Evolutionary conservation across 306 rosid genomes (phyloP).

Genomic region (Dalbergia cultrata): DNA sequence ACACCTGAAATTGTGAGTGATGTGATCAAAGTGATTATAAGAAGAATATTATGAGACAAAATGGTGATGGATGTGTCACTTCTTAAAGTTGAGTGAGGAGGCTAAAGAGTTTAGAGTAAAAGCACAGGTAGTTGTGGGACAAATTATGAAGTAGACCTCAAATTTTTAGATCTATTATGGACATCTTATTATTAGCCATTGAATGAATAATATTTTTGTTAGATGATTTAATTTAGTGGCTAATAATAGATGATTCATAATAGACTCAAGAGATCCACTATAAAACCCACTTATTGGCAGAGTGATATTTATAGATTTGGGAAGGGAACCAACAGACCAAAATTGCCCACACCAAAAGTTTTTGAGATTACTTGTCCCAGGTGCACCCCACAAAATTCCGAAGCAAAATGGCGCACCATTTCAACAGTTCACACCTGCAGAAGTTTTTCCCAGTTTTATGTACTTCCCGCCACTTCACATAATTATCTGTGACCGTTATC

Average conservation of each 20-base stretch:
- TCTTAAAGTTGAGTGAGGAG: constrained; percentile 23
- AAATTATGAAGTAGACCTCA: no score
- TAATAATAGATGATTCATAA: no score
- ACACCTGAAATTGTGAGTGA: constrained; percentile 26
- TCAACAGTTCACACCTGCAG: constrained; percentile 65
- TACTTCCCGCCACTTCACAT: constrained; percentile 53
- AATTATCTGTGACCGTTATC: constrained; percentile 46
- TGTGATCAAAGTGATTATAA: not conserved
- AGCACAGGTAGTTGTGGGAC: constrained; percentile 13
- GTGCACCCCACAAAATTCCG: constrained; percentile 68
- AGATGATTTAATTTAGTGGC: no score
- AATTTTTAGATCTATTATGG: no score
- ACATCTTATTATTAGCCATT: no score
- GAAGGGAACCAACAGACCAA: constrained; percentile 60
- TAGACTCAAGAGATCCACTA: no score
- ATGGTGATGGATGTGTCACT: constrained; percentile 26
- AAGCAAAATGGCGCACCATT: constrained; percentile 59
- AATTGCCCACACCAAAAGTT: constrained; percentile 85
- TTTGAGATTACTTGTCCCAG: constrained; percentile 71
- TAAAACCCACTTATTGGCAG: no score
- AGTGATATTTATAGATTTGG: constrained; percentile 49
- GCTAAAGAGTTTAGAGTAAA: constrained; percentile 53
- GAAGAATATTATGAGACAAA: not conserved
- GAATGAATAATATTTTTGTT: no score
- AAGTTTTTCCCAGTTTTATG: not conserved